Base-by-base conservation (phyloP, 352 stramenopile species). In the Phytophthora constricta region DNA sequence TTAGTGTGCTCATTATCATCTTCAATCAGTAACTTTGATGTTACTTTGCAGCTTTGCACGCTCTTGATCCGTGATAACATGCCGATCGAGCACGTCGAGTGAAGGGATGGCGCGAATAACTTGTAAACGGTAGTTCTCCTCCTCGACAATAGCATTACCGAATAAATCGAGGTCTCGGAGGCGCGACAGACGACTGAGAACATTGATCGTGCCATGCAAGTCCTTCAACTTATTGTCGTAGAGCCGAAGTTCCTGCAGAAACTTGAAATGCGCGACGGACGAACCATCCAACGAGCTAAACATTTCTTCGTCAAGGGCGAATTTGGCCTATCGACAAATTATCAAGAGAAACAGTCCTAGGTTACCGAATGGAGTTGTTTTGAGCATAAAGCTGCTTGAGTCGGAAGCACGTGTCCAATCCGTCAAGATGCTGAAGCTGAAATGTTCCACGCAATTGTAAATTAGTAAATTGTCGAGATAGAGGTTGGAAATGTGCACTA, bases 381-480 rank as follows among this genome's bases (percentile, higher is more conserved):
- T 97, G 90, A 10, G 72, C 81, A 58, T 96, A 97, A 5, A 97
- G 79, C 58, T 87, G 77, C 60, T 97, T 97, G 58, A 98, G 84
- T 9, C 92, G 88, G 56, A 97, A 84, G 64, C 93, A 97, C 22
- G 61, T 65, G 34, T 97, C 80, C 1, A 98, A 70, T 7, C 82
- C 83, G 4, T 85, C 74, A 27, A 97, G 72, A 19, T 57, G 46
- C 48, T 85, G 68, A 48, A 95, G 80, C 80, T 90, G 16, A 16
- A 16, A 34, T 47, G 14, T 13, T 23, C 4, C 2, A 0, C 4
- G 41, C 17, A 47, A 23, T 7, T 23, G 16, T 23, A 47, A 13
- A 23, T 17, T 10, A 20, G 4, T 47, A 9, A 20, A 4, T 23
- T 47, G 19, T 23, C 41, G 22, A 7, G 14, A 23, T 3, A 47